phyloP scores from a whole-genome alignment of 345 rosid species.

The Erucastrum elatum region DNA sequence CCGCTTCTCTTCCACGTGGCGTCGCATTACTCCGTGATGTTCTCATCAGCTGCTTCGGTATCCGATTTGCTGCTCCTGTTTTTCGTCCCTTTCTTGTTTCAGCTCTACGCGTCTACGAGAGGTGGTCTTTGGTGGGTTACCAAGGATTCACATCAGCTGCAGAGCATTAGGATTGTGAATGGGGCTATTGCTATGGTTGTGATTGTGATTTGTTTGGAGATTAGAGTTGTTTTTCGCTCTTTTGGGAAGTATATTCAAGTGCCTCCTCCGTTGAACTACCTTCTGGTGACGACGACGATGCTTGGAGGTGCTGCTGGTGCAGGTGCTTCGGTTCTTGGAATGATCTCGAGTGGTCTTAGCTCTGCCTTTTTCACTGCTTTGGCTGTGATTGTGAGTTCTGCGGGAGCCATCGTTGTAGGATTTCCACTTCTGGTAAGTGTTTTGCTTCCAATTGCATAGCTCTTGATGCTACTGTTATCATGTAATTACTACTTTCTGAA shows the following conservation, averaged over 20 bases:
- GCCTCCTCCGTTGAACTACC: conserved; percentile 83
- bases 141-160: conserved; percentile 64
- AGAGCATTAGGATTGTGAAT: conserved; percentile 73
- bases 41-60: conserved; percentile 70
- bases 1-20: conserved; percentile 85
- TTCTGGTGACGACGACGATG: conserved; percentile 81
- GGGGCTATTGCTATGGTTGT: conserved; percentile 85
- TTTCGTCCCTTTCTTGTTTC: conserved; percentile 86
- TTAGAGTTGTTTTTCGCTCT: conserved; percentile 90
- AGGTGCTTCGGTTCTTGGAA: conserved; percentile 81
- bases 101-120: conserved; percentile 84
- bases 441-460: conserved; percentile 2
- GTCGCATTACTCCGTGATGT: conserved; percentile 76
- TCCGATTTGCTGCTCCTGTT: conserved; percentile 79
- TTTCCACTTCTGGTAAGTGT: conserved; percentile 80
- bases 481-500: neutral
- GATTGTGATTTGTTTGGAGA: conserved; percentile 84
- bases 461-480: neutral
- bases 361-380: conserved; percentile 70
- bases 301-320: conserved; percentile 96
- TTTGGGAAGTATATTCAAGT: conserved; percentile 96
- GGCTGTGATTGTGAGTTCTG: conserved; percentile 83
- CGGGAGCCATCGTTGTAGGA: conserved; percentile 93
- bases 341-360: conserved; percentile 85
- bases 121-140: conserved; percentile 98